Base-by-base conservation (phyloP, 345 rosid species). In the Odontarrhena argentea region DNA sequence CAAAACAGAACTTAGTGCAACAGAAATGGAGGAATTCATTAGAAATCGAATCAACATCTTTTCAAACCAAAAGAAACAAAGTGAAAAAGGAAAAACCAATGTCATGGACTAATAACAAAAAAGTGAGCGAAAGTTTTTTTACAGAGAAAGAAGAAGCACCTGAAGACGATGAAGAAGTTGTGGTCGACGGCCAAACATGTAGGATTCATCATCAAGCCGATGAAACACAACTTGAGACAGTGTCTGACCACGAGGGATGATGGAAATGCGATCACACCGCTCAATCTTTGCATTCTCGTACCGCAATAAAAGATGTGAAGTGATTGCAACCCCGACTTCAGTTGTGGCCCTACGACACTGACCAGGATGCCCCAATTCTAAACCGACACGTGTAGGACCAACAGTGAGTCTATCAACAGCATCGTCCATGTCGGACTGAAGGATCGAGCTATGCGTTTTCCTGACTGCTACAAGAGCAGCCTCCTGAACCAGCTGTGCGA, bases 401-500 rank as follows among this genome's bases (percentile, higher is more conserved):
- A 92, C 87, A 25, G 98, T 92, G 51, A 89, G 98, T 71, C 96
- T 75, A 77, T 89, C 98, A 70, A 89, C 95, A 56, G 98, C 98
- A 12, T 86, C 89, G 38, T 89, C 92, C 95, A 92, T 76, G 78
- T 92, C 96, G 14, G 95, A 81, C 51, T 76, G 86, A 73, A 86
- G 83, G 78, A 92, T 80, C 37, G 92, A 83, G 41, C 60, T 73
- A 64, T 92, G 92, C 63, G 80, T 82, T 77, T 86, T 88, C 75
- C 95, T 87, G 68, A 89, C 96, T 42, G 98, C 98, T 38, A 92
- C 96, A 47, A 92, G 91, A 62, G 98, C 98, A 77, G 96, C 92
- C 73, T 89, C 98, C 77, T 87, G 96, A 73, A 89, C 83, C 63
- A 92, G 80, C 81, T 87, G 98, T 65, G 98, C 92, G 76, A 92